These are phyloP conservation scores for Xylaria nigripes DNA, from an alignment of 495 filamentous ascomycete genomes.

Conservation along the genomic window DNA sequence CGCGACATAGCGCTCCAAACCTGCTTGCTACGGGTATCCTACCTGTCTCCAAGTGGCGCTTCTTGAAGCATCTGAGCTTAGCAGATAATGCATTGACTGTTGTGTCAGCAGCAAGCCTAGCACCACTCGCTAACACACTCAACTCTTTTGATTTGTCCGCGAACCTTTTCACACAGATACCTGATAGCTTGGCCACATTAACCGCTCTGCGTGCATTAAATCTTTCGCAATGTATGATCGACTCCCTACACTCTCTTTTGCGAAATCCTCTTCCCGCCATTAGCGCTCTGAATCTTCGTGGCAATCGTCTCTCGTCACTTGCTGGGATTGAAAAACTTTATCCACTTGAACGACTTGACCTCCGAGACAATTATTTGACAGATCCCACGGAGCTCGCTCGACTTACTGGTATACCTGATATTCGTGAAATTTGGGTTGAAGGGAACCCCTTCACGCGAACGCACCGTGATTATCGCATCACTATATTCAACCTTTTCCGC, in stretches of 20 bases:
- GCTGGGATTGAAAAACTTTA: constrained; percentile 84
- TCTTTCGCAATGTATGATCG: constrained; percentile 94
- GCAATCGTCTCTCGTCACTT: constrained; percentile 79
- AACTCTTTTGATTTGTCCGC: constrained; percentile 85
- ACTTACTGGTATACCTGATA: constrained; percentile 80
- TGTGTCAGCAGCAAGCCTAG: constrained; percentile 62
- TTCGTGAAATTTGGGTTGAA: constrained; percentile 83
- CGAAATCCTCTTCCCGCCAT: constrained; percentile 88
- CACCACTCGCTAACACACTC: constrained; percentile 75
- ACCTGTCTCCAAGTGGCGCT: constrained; percentile 84
- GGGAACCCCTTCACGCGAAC: constrained; percentile 87
- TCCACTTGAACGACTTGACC: constrained; percentile 80
- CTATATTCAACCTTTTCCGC: constrained; percentile 94
- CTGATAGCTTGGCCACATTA: constrained; percentile 75
- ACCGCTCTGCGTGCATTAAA: constrained; percentile 82
- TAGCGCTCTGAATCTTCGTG: constrained; percentile 82
- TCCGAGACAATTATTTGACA: constrained; percentile 82
- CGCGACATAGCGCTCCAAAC: constrained; percentile 62
- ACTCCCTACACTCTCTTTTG: constrained; percentile 79
- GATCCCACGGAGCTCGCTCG: constrained; percentile 88
- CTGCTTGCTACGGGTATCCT: constrained; percentile 56
- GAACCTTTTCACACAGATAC: constrained; percentile 85
- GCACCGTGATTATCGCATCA: constrained; percentile 73
- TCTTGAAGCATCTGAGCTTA: constrained; percentile 82
- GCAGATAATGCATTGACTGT: constrained; percentile 83